Percentiles rank a stretch among this genome's conserved stretches.
phyloP scores from a whole-genome alignment of 805 yeast genomes.

The Nakazawaea populi region DNA sequence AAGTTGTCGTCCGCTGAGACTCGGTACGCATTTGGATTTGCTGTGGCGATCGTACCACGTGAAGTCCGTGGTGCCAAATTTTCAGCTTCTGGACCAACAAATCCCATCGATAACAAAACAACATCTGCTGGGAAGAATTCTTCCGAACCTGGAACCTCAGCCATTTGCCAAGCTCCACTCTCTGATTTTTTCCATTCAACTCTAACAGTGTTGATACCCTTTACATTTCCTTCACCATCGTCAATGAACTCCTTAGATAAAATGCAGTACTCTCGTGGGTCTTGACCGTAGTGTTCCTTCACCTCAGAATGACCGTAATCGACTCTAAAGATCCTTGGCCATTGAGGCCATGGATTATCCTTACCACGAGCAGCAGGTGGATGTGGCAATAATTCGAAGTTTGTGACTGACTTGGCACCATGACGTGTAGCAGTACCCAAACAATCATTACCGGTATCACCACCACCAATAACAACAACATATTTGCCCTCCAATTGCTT shows the following conservation, averaged over 20 bases:
- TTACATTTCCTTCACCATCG: constrained; percentile 91
- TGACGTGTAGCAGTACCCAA: constrained; percentile 96
- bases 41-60: constrained; percentile 78
- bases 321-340: constrained; percentile 97
- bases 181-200: constrained; percentile 98
- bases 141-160: constrained; percentile 92
- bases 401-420: constrained; percentile 89
- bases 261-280: constrained; percentile 95
- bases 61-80: constrained; percentile 65
- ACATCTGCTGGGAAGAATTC: constrained; percentile 93
- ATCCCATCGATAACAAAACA: constrained; percentile 94
- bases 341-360: constrained; percentile 99
- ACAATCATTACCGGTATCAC: constrained; percentile 99
- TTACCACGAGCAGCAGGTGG: constrained; percentile 83
- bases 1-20: constrained; percentile 59
- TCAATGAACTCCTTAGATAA: constrained; percentile 93
- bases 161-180: constrained; percentile 98
- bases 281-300: constrained; percentile 89
- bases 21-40: constrained; percentile 57
- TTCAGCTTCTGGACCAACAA: constrained; percentile 91
- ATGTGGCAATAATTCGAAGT: constrained; percentile 90
- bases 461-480: constrained; percentile 98
- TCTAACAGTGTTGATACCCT: constrained; percentile 91
- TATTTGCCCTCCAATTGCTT: constrained; percentile 73
- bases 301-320: constrained; percentile 98